Evolutionary conservation across 2,329 filamentous ascomycete species (phyloP).

Genomic region (Xylariaceae sp.): DNA sequence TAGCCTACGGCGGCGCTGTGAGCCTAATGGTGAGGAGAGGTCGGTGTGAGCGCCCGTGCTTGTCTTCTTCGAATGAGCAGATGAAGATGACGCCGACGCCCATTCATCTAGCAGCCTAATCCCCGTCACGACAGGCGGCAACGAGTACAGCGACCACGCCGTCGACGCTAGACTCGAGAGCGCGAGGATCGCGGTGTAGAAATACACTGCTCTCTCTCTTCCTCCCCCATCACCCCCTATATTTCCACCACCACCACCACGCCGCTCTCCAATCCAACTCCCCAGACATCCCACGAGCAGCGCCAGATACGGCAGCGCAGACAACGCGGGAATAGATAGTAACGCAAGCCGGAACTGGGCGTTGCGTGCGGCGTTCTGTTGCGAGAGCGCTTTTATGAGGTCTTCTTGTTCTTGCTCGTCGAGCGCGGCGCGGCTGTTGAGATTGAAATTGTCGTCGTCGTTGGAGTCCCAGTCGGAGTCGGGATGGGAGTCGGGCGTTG

Average conservation of each 20-base stretch:
- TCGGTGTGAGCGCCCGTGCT: constrained; percentile 12
- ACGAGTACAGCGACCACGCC: constrained; percentile 54
- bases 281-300: constrained; percentile 37
- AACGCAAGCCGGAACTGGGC: constrained; percentile 55
- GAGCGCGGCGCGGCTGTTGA: constrained; percentile 25
- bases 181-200: constrained; percentile 50
- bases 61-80: background rate
- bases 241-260: background rate
- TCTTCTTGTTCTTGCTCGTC: constrained; percentile 58
- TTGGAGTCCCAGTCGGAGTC: constrained; percentile 49
- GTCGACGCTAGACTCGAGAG: constrained; percentile 62
- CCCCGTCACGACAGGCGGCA: constrained; percentile 54
- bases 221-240: background rate
- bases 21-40: no score
- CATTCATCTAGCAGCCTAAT: constrained; percentile 47
- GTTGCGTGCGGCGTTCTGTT: constrained; percentile 55
- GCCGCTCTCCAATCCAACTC: no score
- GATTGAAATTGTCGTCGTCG: constrained; percentile 31
- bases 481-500: constrained; percentile 38
- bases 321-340: constrained; percentile 55
- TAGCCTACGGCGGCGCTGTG: constrained; percentile 15
- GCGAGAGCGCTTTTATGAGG: constrained; percentile 53
- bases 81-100: constrained; percentile 17
- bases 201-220: constrained; percentile 18
- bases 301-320: constrained; percentile 52